Conservation (phyloP, 1,139 yeast genomes). For the Debaryomyces sp. region DNA sequence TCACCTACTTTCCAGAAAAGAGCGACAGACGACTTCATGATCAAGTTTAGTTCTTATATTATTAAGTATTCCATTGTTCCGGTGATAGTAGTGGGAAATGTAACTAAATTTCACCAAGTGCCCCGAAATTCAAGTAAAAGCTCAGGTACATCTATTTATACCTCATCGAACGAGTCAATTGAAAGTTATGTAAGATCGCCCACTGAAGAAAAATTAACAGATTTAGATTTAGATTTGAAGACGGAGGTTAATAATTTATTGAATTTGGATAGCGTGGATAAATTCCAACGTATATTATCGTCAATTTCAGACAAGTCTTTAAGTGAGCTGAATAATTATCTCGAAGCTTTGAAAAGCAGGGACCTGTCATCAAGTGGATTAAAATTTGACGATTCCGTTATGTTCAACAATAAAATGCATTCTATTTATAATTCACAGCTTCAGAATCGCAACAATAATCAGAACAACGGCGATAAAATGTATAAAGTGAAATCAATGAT, state of each 20-base stretch:
- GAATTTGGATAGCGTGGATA: conserved; percentile 8
- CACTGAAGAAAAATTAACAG: not conserved
- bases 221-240: not conserved
- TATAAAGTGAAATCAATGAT: conserved; percentile 47
- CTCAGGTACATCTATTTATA: conserved; percentile 2
- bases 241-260: conserved; percentile 3
- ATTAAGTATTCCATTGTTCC: conserved; percentile 47
- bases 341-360: conserved; percentile 22
- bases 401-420: conserved; percentile 32
- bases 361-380: conserved; percentile 13
- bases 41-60: conserved; percentile 43
- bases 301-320: conserved; percentile 35
- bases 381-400: conserved; percentile 17
- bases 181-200: conserved; percentile 2
- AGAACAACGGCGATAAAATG: conserved; percentile 21
- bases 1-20: not conserved
- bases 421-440: conserved; percentile 34
- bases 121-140: not conserved
- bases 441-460: conserved; percentile 8
- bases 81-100: conserved; percentile 40
- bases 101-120: conserved; percentile 12
- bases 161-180: conserved; percentile 6
- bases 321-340: conserved; percentile 27
- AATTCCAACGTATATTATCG: conserved; percentile 27
- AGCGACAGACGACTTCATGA: conserved; percentile 26